A percentile compares a stretch with the other conserved stretches of the same genome.
phyloP scores from a whole-genome alignment of 331 rosid species.

The Pyrus hybrid region DNA sequence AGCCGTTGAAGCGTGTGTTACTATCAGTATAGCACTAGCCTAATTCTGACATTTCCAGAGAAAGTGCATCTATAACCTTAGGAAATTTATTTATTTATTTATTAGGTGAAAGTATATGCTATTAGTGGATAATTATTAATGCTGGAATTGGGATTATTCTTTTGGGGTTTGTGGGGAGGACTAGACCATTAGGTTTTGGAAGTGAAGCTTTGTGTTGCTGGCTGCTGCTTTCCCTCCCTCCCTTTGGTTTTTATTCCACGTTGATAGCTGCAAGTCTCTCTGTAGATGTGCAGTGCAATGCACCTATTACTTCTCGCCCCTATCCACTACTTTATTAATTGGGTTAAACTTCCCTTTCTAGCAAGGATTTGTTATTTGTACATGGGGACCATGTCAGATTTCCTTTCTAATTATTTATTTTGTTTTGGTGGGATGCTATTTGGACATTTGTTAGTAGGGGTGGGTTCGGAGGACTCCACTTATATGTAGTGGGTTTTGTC shows the following conservation, averaged over 20 bases:
- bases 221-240: slow-evolving; percentile 15
- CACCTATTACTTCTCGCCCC: slow-evolving; percentile 5
- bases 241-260: slow-evolving; percentile 12
- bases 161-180: too few species aligned
- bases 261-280: slow-evolving; percentile 25
- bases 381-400: slow-evolving; percentile 4
- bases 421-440: background rate
- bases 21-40: slow-evolving; percentile 12
- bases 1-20: slow-evolving; percentile 10
- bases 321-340: background rate
- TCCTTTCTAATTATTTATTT: background rate
- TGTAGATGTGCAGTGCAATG: slow-evolving; percentile 8
- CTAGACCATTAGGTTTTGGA: background rate
- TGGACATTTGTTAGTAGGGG: background rate
- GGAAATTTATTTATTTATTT: background rate
- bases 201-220: slow-evolving; percentile 26
- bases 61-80: slow-evolving; percentile 1
- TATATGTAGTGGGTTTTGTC: background rate
- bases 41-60: slow-evolving; percentile 41
- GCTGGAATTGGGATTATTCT: too few species aligned
- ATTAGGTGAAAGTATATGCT: too few species aligned
- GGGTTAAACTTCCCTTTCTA: background rate
- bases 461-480: background rate
- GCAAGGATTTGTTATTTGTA: background rate
- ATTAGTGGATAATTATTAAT: too few species aligned